Percentiles rank a stretch among this genome's conserved stretches.
Evolutionary conservation across 257 asterid species (phyloP).

Genomic region (Solanum virginianum): DNA sequence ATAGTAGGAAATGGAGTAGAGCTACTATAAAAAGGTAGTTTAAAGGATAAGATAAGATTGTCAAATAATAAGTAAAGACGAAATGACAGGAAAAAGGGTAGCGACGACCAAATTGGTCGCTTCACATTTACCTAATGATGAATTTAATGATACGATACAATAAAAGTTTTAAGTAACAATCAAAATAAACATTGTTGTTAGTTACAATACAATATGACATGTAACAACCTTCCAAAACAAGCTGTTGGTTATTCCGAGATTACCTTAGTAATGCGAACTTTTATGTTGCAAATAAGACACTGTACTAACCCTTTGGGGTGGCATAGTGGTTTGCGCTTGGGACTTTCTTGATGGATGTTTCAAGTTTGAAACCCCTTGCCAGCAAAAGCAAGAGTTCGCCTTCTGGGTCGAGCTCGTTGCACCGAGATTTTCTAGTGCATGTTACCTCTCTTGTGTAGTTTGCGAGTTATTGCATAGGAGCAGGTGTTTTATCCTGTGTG

Average conservation of each 20-base stretch:
- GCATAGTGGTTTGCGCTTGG: too few relatives aligned
- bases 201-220: neutral
- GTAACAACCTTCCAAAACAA: neutral
- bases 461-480: too few relatives aligned
- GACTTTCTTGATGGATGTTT: too few relatives aligned
- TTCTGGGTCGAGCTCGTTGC: too few relatives aligned
- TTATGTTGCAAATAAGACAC: neutral
- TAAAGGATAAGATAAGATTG: neutral
- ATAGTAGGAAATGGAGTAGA: neutral
- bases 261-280: neutral
- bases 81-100: neutral
- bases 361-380: too few relatives aligned
- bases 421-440: too few relatives aligned
- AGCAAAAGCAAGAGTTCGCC: too few relatives aligned
- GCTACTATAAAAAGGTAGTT: neutral
- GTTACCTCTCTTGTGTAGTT: too few relatives aligned
- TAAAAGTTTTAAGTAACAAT: neutral
- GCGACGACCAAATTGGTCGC: neutral
- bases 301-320: neutral
- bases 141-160: neutral
- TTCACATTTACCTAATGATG: neutral
- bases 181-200: neutral
- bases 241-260: neutral
- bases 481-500: too few relatives aligned
- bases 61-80: neutral